Percentiles rank a stretch among this genome's conserved stretches.
Conservation (phyloP, 306 rosid species). For the Cicer yamashitae region DNA sequence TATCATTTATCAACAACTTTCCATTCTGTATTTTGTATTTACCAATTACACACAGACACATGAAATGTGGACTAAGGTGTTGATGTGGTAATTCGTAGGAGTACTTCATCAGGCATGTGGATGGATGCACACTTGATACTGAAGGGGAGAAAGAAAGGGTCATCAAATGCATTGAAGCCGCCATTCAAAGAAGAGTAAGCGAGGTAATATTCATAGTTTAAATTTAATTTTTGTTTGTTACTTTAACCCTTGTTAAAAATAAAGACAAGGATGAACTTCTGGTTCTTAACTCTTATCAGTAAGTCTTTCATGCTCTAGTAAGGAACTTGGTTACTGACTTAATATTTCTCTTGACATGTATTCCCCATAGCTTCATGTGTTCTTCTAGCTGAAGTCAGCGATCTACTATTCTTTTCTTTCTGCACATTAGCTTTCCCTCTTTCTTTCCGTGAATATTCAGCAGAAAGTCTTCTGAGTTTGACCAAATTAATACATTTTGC, state of each 20-base stretch:
- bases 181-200: constrained; percentile 86
- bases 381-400: constrained; percentile 15
- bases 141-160: constrained; percentile 91
- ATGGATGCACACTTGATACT: constrained; percentile 88
- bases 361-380: background rate
- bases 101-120: constrained; percentile 83
- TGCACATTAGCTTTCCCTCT: constrained; percentile 34
- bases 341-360: constrained; percentile 27
- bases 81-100: constrained; percentile 56
- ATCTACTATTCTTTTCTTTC: constrained; percentile 39
- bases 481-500: constrained; percentile 50
- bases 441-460: constrained; percentile 15
- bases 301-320: constrained; percentile 38
- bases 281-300: constrained; percentile 39
- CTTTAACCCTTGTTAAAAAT: constrained; percentile 23
- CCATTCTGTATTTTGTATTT: background rate
- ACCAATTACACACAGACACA: background rate
- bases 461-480: constrained; percentile 44
- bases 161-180: constrained; percentile 88
- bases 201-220: constrained; percentile 59
- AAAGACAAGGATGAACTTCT: constrained; percentile 31
- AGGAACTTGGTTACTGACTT: constrained; percentile 25
- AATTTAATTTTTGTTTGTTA: constrained; percentile 16
- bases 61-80: constrained; percentile 19
- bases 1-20: background rate